phyloP scores from a whole-genome alignment of 2,329 filamentous ascomycete genomes.

The Aspergillus sp. region DNA sequence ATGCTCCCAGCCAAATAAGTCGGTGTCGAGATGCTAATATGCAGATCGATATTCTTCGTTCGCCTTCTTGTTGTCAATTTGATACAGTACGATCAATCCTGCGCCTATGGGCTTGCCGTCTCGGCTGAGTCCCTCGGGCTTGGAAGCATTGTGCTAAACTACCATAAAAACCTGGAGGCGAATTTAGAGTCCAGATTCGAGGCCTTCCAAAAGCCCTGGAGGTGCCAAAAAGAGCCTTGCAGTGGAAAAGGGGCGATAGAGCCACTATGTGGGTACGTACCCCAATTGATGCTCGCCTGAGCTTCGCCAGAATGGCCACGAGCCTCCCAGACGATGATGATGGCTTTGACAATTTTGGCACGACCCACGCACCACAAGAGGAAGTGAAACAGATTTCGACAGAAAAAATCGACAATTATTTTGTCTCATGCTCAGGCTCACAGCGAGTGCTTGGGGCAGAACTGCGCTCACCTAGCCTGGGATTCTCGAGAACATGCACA shows the following conservation, averaged over 20 bases:
- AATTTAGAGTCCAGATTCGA: neutral
- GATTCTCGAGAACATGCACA: neutral
- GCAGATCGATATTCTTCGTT: constrained; percentile 37
- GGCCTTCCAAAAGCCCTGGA: neutral
- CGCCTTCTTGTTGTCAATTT: constrained; percentile 14
- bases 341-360: constrained; percentile 1
- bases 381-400: constrained; percentile 13
- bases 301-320: constrained; percentile 6
- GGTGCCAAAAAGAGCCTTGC: neutral
- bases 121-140: neutral
- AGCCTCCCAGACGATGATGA: neutral
- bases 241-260: constrained; percentile 9
- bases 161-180: neutral
- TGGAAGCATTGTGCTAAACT: neutral
- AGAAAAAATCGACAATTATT: neutral
- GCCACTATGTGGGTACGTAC: neutral
- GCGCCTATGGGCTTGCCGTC: neutral
- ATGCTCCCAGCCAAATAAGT: constrained; percentile 31
- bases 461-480: neutral
- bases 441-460: neutral
- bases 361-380: constrained; percentile 10
- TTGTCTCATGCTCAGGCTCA: neutral
- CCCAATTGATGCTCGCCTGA: constrained; percentile 8
- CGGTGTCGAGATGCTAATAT: constrained; percentile 29
- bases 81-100: constrained; percentile 13